A percentile compares a stretch with the other conserved stretches of the same genome.
Evolutionary conservation across 106 monocot species (phyloP).

Genomic region (Phalaenopsis aphrodite): DNA sequence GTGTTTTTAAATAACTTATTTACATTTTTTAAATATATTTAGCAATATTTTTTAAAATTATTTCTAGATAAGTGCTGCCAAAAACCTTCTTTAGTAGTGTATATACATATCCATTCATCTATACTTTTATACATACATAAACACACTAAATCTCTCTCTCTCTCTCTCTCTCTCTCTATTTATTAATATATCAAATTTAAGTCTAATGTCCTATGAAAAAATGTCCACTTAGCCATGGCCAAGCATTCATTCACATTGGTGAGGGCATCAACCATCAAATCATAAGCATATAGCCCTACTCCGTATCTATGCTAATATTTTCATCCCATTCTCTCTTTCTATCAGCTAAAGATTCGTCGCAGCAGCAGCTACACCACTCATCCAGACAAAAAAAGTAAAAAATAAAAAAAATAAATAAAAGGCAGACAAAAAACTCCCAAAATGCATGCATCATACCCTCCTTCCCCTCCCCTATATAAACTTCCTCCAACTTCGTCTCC

Average conservation of each 20-base stretch:
- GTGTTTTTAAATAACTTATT: too few species aligned
- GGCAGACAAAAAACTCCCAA: background rate
- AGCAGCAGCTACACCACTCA: background rate
- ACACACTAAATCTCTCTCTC: too few species aligned
- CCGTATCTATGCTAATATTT: background rate
- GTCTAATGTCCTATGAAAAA: too few species aligned
- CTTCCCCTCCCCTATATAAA: background rate
- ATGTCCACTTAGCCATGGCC: background rate
- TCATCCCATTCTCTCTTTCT: background rate
- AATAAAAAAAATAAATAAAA: background rate
- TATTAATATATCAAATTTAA: too few species aligned
- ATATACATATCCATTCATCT: too few species aligned
- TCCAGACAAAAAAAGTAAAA: background rate
- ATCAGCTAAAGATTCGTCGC: background rate
- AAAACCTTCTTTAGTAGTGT: too few species aligned
- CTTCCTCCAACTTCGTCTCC: background rate
- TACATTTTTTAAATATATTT: too few species aligned
- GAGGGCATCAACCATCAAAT: background rate
- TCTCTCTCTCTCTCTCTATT: too few species aligned
- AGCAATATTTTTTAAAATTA: too few species aligned
- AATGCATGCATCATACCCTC: slow-evolving; percentile 5
- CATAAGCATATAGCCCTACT: background rate
- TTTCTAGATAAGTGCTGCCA: too few species aligned
- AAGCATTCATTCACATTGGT: background rate
- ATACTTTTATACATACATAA: too few species aligned